Percentiles rank a stretch among this genome's conserved stretches.
phyloP scores from a whole-genome alignment of 2,329 filamentous ascomycete species.

The Chaetomiaceae sp. region DNA sequence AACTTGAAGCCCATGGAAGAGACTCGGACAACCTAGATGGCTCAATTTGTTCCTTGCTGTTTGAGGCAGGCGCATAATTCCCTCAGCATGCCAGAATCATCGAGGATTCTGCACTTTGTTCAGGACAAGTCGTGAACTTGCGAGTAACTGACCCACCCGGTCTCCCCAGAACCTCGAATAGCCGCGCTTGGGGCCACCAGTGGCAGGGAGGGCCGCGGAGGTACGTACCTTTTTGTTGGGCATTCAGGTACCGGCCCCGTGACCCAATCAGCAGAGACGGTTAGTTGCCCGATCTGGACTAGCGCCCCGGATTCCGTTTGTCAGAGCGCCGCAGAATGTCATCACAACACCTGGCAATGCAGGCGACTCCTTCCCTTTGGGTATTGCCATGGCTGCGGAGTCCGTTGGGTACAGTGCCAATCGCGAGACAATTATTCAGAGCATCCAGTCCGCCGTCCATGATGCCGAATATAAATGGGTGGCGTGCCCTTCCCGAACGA shows the following conservation, averaged over 20 bases:
- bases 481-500: slow-evolving; percentile 2
- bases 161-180: slow-evolving; percentile 27
- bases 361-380: slow-evolving; percentile 20
- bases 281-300: slow-evolving; percentile 23
- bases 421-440: slow-evolving; percentile 2
- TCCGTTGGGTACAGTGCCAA: slow-evolving; percentile 16
- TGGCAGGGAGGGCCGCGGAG: slow-evolving; percentile 8
- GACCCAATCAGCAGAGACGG: slow-evolving; percentile 28
- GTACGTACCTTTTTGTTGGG: slow-evolving; percentile 15
- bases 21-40: too few species aligned
- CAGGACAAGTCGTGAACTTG: too few species aligned
- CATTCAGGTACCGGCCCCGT: slow-evolving; percentile 27
- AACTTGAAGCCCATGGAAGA: too few species aligned
- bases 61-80: neutral
- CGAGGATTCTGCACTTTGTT: too few species aligned
- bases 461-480: slow-evolving; percentile 17
- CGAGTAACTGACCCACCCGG: slow-evolving; percentile 3
- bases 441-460: slow-evolving; percentile 13
- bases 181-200: slow-evolving; percentile 17
- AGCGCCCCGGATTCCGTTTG: slow-evolving; percentile 17
- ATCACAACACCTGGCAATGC: slow-evolving; percentile 23
- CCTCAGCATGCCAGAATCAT: slow-evolving; percentile 6
- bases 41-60: neutral
- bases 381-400: slow-evolving; percentile 13
- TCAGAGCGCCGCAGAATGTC: slow-evolving; percentile 23